Evolutionary conservation across 2,329 filamentous ascomycete species (phyloP), one percentile per base, ranked within the genome.

Genomic region (Botrytis elliptica): DNA sequence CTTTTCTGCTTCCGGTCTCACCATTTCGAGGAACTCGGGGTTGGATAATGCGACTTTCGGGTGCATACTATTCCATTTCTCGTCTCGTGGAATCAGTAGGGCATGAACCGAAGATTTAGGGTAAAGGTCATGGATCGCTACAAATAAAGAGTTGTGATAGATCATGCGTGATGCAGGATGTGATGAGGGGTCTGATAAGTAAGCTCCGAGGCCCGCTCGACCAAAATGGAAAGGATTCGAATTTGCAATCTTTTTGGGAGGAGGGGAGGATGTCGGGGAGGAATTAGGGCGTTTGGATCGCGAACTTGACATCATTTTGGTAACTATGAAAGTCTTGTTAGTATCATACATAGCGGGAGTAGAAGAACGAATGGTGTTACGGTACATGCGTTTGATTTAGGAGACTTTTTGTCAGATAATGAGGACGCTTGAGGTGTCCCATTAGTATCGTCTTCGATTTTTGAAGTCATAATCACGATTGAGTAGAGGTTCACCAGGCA

Each of bases 71-170:
- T 86, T 89, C 80, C 90, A 88, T 3, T 81, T 79, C 0, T 85
- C 80, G 59, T 92, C 88, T 68, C 95, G 92, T 10, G 95, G 93
- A 8, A 98, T 89, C n/a, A 98, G 88, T 4, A 99, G 92, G 1
- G 93, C 87, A 84, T 99, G 96, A 6, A 98, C 86, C 5, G 88
- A 90, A 5, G 93, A 89, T 83, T 98, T 99, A 14, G 96, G 95
- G 81, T 90, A 99, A 75, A 90, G 85, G 84, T 99, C 96, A 78
- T 91, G 87, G 81, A 98, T 93, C 33, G 90, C 88, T 69, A 95
- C 92, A 77, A 92, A 93, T 75, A 89, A 84, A n/a, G 88, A 85
- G 76, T 89, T 88, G 82, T 90, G 85, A 79, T 90, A 91, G 72
- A 96, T 85, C 2, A 94, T 88, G 14, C 87, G 84, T 40, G 84